Base-by-base conservation (phyloP, 2,329 filamentous ascomycete species). In the Colletotrichum orchidophilum region DNA sequence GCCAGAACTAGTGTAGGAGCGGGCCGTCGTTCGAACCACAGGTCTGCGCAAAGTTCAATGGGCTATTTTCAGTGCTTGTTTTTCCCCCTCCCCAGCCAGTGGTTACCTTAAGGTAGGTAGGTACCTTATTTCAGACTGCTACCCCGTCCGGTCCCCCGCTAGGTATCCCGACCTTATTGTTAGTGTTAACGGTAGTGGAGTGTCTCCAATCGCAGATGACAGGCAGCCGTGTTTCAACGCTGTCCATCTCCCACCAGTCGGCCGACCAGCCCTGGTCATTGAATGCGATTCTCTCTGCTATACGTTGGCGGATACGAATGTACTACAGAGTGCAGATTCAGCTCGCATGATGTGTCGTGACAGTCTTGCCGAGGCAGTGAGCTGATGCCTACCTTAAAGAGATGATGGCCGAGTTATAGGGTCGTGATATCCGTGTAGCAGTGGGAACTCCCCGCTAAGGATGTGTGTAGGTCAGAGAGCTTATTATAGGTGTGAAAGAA, bases 21-120 rank as follows among this genome's bases (percentile, higher is more conserved):
- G 60, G 60, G 60, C 60, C 60, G 60, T 39, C 60, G 50, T 42
- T 39, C 46, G 49, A 63, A 42, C 46, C 13, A 21, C 12, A 54
- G 15, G 31, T 39, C 60, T 21, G 58, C 13, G 9, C 24, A 27
- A 42, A 26, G 2, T 6, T 18, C 13, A 6, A 3, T 15, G 33
- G 7, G 18, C 55, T 8, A 26, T 42, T 35, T 21, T 12, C 26
- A 24, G 39, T 50, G 27, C 39, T 49, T 60, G 18, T 49, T 60
- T 46, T 31, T 35, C 39, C 58, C 31, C 58, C 31, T 60, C 46
- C 12, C 58, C 26, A 13, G 5, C 55, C 24, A 26, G 18, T 54
- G 3, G 3, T n/a, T 8, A 46, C n/a, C n/a, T n/a, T n/a, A n/a
- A n/a, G n/a, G 39, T n/a, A 39, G n/a, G n/a, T n/a, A 39, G 12